phyloP scores from a whole-genome alignment of 2,329 filamentous ascomycete genomes.

The Epichloe brachyelytri region DNA sequence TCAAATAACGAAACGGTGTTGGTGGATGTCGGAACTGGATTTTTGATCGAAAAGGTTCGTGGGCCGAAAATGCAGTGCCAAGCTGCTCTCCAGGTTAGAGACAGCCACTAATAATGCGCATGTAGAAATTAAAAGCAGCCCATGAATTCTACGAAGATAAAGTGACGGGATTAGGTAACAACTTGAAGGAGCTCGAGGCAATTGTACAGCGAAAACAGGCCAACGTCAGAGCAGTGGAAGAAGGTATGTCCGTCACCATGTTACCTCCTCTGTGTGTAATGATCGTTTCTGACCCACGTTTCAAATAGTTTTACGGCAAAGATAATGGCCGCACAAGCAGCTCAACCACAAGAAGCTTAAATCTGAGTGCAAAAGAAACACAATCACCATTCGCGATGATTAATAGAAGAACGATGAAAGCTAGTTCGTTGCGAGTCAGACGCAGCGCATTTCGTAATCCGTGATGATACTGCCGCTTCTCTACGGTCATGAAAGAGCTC shows the following conservation, averaged over 20 bases:
- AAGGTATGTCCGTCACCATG: conserved; percentile 43
- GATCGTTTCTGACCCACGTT: not conserved
- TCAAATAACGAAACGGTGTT: conserved; percentile 64
- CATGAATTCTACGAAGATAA: conserved; percentile 44
- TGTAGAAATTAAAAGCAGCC: conserved; percentile 39
- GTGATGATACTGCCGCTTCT: not conserved
- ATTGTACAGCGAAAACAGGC: conserved; percentile 61
- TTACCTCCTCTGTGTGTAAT: not conserved
- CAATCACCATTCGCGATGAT: not conserved
- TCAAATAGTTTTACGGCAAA: conserved; percentile 24
- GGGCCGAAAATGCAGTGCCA: no score
- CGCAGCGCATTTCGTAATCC: not conserved
- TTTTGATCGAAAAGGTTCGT: conserved; percentile 78
- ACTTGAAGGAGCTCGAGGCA: conserved; percentile 42
- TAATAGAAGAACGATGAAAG: not conserved
- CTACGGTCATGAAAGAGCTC: not conserved
- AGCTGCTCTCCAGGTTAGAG: not conserved
- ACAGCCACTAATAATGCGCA: conserved; percentile 4
- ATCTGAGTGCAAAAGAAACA: not conserved
- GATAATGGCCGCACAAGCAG: conserved; percentile 1
- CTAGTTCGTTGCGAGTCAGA: not conserved
- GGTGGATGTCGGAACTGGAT: conserved; percentile 88
- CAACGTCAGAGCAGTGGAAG: conserved; percentile 78
- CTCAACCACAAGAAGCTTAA: not conserved
- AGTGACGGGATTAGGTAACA: conserved; percentile 37